Base-by-base conservation (phyloP, 1,284 basidiomycete genomes). In the Ceratobasidium sp. region DNA sequence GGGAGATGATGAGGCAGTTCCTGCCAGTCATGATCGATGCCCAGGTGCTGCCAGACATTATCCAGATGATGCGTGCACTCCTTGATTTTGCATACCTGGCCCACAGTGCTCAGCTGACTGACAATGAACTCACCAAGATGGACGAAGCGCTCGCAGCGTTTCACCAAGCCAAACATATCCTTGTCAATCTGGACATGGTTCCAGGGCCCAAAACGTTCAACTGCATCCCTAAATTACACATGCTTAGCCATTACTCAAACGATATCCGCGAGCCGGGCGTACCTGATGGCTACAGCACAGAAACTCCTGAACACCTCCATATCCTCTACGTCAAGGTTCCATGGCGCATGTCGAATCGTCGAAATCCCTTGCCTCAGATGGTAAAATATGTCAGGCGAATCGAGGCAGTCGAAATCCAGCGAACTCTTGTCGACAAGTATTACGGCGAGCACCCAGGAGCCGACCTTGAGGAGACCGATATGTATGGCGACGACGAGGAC, bases 1-100 rank as follows among this genome's bases (percentile, higher is more conserved):
- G 46, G 40, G 61, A 64, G 7, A 64, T 64, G 61, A 51, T 51
- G 44, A 3, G 46, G 46, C 61, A 64, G n/a, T 49, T 64, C 46
- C 25, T 64, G n/a, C 61, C 44, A 25, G 18, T 64, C 46, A 36
- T 64, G 21, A n/a, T 51, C 12, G 44, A 51, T 33, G 28, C 44
- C 14, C 44, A 49, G 28, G 46, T 44, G 12, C 61, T 44, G 12
- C 5, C 21, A 11, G 46, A 51, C 8, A 33, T 64, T 14, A 30
- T 51, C 18, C 46, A 28, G 6, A 14, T 64, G 21, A 51, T 49
- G 11, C 44, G 30, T 36, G n/a, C 42, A 9, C 30, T 33, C 30
- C 30, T 33, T 6, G 30, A 33, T 6, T 33, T 33, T 6, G 2
- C 30, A 6, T 33, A 49, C 36, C 11, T 49, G 14, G 61, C 61